Base-by-base conservation (phyloP, 2,329 filamentous ascomycete genomes). In the Paecilomyces fulvus region DNA sequence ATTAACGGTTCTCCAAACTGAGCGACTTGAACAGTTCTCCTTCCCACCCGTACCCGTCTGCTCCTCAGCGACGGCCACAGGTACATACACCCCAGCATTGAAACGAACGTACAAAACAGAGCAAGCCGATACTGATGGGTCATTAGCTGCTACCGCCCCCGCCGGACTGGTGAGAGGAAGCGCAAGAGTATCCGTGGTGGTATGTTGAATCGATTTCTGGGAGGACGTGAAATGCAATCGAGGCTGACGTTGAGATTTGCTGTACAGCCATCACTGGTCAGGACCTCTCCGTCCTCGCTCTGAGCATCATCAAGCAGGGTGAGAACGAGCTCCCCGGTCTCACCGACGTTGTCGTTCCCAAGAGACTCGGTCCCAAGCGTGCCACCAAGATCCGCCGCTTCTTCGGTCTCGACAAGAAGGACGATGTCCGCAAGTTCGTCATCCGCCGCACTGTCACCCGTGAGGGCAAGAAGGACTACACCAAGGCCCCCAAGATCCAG, bases 381-480 rank as follows among this genome's bases (percentile, higher is more conserved):
- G 94, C 94, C 76, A 96, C 91, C 83, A 99, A 97, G 91, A 97
- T 99, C 83, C 90, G 92, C 80, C 88, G 87, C 78, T 99, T 99
- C 89, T 99, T 97, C 84, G 87, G 90, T 83, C 89, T 99, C 86
- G 92, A 88, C 89, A 97, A 97, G 92, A 92, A 97, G 88, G 94
- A 99, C 85, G 94, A 99, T 89, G 92, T 97, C 81, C 92, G 94
- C 84, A 96, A 97, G 84, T 99, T 96, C 83, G 94, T 99, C 80
- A 97, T 99, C 75, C 94, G 94, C 78, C 94, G 94, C 79, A 94
- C 97, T 80, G 87, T 99, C 73, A 86, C 91, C 83, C 89, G 87
- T 75, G 94, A 97, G 85, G 92, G 91, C 81, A 95, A 94, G 83
- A 88, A 90, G 82, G 81, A 92, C 72, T 97, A 97, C 88, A 96